A percentile compares a stretch with the other conserved stretches of the same genome.
These are phyloP conservation scores for Podospora tetraspora DNA, from an alignment of 495 filamentous ascomycete species.

Conservation along the genomic window DNA sequence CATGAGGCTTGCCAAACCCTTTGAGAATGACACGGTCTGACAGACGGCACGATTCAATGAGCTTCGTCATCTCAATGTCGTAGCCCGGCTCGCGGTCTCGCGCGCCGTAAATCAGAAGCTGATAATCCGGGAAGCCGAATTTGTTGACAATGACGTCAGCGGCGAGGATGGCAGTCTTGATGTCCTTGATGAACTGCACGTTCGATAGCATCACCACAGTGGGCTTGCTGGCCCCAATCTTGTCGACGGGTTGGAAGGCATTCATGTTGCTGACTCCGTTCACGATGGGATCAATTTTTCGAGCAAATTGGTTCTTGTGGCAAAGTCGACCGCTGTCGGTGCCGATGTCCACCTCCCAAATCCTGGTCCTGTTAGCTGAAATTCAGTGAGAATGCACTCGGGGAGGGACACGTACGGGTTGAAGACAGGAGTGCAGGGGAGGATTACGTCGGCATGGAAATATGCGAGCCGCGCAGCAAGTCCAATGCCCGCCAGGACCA, in stretches of 20 bases:
- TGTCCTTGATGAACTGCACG: conserved; percentile 64
- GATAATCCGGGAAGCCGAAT: conserved; percentile 58
- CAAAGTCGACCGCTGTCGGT: conserved; percentile 53
- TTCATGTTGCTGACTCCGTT: conserved; percentile 65
- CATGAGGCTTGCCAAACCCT: conserved; percentile 53
- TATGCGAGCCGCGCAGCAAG: conserved; percentile 30
- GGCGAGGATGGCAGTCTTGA: conserved; percentile 58
- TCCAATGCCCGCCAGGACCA: conserved; percentile 39
- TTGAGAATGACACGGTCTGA: conserved; percentile 48
- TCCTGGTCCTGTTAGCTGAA: conserved; percentile 15
- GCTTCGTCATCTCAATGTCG: conserved; percentile 57
- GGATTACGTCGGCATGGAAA: conserved; percentile 59
- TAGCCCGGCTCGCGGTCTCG: conserved; percentile 58
- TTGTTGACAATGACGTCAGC: conserved; percentile 62
- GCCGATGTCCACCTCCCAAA: conserved; percentile 63
- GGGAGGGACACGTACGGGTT: conserved; percentile 41
- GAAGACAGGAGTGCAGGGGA: conserved; percentile 62
- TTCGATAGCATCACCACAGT: conserved; percentile 64
- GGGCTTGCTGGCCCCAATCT: conserved; percentile 51
- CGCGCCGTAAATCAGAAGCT: conserved; percentile 58
- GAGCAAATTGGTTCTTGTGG: conserved; percentile 53
- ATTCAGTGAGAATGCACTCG: background rate
- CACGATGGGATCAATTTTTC: conserved; percentile 64
- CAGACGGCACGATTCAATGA: conserved; percentile 55
- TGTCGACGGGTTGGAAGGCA: conserved; percentile 54